Base-by-base conservation (phyloP, 352 stramenopile species). In the Aphanomyces cochlioides region DNA sequence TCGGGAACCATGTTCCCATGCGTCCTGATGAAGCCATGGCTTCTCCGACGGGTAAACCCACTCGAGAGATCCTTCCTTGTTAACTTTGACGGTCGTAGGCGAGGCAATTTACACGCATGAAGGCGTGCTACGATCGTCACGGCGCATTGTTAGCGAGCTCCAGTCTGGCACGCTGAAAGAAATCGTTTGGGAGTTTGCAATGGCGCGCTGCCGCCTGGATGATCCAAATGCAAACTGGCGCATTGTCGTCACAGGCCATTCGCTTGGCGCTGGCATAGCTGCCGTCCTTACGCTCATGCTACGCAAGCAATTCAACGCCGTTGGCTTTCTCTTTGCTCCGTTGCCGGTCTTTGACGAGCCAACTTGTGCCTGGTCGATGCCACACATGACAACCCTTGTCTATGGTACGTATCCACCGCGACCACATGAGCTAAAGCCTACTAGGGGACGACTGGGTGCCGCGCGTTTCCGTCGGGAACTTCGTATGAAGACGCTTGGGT, bases 231-330 rank as follows among this genome's bases (percentile, higher is more conserved):
- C n/a, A 4, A 21, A 54, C 28, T 92, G 83, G 83, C 82, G 78
- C 54, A 78, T 95, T 66, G 85, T 93, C 12, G 77, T 94, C 5
- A 87, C 79, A 19, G 88, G 88, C 4, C 88, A 95, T 76, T 93
- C 85, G 53, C 89, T 94, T 77, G 86, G 88, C 38, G 88, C 82
- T n/a, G 88, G 83, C 7, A 85, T 93, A 7, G 82, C 77, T 34
- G 81, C 80, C 21, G 86, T 95, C 50, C 73, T 95, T 10, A 74
- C 78, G 1, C 72, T 94, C 38, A 72, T 94, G 56, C 75, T 93
- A 8, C 76, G 75, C 37, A 80, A 80, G n/a, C 40, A 80, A 19
- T 92, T 90, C 56, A 77, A 76, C 0, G 86, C 84, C 1, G 78
- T 78, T 8, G 85, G 82, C 21, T 90, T 84, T 57, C 40, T 90